These are phyloP conservation scores for Oxalis stricta DNA, from an alignment of 441 rosid genomes.

Conservation along the genomic window DNA sequence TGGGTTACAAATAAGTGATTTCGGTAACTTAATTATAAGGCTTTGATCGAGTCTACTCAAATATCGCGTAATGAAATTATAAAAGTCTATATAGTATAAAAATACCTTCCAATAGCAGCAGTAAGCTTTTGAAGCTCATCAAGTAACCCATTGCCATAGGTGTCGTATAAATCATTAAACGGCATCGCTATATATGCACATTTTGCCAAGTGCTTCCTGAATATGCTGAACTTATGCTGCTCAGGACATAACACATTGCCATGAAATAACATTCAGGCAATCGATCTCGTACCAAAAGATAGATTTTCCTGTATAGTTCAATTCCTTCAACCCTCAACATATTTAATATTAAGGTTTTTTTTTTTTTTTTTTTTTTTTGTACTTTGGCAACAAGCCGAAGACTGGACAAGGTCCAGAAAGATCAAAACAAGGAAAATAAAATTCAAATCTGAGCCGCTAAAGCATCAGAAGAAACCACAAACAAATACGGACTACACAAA, in stretches of 20 bases:
- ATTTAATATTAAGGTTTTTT: too few species aligned
- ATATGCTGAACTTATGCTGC: constrained; percentile 10
- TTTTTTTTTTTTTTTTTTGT: too few species aligned
- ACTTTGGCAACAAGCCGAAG: too few species aligned
- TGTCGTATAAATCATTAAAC: constrained; percentile 25
- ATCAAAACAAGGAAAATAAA: background rate
- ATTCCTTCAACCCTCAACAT: constrained; percentile 23
- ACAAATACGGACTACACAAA: too few species aligned
- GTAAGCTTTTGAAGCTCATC: constrained; percentile 24
- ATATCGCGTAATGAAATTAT: too few species aligned
- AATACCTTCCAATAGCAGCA: constrained; percentile 11
- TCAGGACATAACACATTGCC: constrained; percentile 8
- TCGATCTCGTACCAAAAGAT: constrained; percentile 16
- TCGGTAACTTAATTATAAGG: too few species aligned
- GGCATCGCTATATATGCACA: constrained; percentile 6
- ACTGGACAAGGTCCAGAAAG: too few species aligned
- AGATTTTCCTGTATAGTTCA: constrained; percentile 9
- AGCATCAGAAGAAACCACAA: too few species aligned
- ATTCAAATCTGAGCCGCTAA: background rate
- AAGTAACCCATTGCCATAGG: constrained; percentile 21
- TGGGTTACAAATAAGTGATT: too few species aligned
- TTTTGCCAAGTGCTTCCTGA: constrained; percentile 14
- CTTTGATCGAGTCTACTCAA: too few species aligned
- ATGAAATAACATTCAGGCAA: constrained; percentile 18
- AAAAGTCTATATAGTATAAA: background rate